phyloP scores from a whole-genome alignment of 331 rosid species.

The Phaseolus coccineus region DNA sequence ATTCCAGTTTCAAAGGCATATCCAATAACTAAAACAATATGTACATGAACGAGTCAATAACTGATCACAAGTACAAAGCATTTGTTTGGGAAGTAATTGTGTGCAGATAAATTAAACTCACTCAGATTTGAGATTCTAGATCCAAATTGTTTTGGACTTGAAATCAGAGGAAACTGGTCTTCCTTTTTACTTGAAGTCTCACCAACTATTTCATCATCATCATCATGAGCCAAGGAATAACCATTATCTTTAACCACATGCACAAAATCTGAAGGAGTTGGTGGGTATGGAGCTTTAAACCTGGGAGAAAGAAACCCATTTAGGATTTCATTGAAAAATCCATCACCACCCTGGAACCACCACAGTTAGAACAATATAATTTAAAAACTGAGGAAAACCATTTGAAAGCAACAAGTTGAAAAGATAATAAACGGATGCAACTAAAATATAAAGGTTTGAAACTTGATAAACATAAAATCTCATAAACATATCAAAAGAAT shows the following conservation, averaged over 20 bases:
- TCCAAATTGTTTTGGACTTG: constrained; percentile 52
- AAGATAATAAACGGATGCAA: constrained; percentile 35
- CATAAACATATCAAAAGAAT: constrained; percentile 36
- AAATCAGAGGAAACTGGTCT: constrained; percentile 70
- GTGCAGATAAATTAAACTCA: constrained; percentile 52
- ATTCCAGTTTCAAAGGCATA: constrained; percentile 47
- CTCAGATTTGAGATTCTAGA: constrained; percentile 50
- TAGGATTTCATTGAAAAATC: constrained; percentile 97
- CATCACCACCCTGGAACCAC: constrained; percentile 92
- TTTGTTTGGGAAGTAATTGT: constrained; percentile 40
- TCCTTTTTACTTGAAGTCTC: constrained; percentile 55
- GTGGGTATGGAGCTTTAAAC: constrained; percentile 82
- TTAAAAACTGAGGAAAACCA: constrained; percentile 35
- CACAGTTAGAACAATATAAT: constrained; percentile 47
- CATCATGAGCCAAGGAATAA: constrained; percentile 51
- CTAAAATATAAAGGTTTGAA: constrained; percentile 25
- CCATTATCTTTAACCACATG: constrained; percentile 50
- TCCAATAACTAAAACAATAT: constrained; percentile 26
- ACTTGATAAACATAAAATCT: neutral
- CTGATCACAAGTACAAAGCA: constrained; percentile 43
- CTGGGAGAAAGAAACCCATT: constrained; percentile 92
- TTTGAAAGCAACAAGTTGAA: constrained; percentile 31
- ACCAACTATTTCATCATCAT: constrained; percentile 51
- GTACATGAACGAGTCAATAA: constrained; percentile 37
- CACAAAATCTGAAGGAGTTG: constrained; percentile 72